phyloP scores from a whole-genome alignment of 139 green algal genomes.

The Gonium pectorale region DNA sequence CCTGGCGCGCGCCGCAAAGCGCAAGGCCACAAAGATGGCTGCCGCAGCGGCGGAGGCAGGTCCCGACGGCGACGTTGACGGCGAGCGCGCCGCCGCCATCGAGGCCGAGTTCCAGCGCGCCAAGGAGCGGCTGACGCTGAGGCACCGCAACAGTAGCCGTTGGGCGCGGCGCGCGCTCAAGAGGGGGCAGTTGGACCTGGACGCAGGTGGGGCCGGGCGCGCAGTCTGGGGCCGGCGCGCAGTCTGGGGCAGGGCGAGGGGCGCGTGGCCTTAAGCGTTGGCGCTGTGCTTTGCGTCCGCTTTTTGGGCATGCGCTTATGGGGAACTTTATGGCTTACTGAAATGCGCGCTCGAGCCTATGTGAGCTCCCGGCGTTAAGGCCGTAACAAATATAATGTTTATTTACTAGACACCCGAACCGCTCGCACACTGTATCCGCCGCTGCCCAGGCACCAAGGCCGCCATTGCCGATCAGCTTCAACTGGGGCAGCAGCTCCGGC shows the following conservation, averaged over 20 bases:
- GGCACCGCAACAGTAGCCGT: constrained; percentile 91
- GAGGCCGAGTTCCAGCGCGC: constrained; percentile 84
- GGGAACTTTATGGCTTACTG: no score
- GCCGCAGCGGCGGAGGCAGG: neutral
- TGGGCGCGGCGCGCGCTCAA: constrained; percentile 92
- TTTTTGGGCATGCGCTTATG: no score
- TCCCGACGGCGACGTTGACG: constrained; percentile 44
- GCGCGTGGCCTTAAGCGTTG: no score
- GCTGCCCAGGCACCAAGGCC: constrained; percentile 61
- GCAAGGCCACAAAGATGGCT: constrained; percentile 31
- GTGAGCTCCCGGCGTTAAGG: no score
- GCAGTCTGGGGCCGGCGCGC: no score
- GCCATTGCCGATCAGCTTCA: constrained; percentile 91
- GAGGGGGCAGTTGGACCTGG: constrained; percentile 71
- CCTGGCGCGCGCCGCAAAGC: constrained; percentile 21
- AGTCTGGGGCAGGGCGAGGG: no score
- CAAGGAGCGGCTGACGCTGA: constrained; percentile 93
- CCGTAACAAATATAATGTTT: no score
- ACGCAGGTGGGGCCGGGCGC: constrained; percentile 68
- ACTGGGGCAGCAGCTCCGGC: constrained; percentile 84
- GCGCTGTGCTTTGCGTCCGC: no score
- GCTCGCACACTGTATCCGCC: no score
- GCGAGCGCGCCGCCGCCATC: constrained; percentile 15
- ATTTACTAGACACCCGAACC: no score
- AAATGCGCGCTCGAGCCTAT: no score